phyloP scores from a whole-genome alignment of 176 grass and related monocot genomes.

The Phoenix dactylifera region DNA sequence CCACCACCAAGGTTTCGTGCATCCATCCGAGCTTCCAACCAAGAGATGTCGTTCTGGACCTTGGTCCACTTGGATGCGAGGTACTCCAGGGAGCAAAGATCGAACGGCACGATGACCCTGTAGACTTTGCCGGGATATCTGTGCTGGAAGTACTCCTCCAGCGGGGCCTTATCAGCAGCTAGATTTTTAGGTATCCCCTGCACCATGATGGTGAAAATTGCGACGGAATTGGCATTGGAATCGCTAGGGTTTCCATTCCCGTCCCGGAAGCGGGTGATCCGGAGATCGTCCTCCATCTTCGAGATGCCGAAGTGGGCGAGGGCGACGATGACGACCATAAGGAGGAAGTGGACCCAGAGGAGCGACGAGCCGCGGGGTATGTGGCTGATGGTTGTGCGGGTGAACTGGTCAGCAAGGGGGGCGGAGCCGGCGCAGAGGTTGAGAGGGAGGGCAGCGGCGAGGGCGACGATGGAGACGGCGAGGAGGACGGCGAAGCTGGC shows the following conservation, averaged over 20 bases:
- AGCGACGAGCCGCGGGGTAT: conserved; percentile 58
- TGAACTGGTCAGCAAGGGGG: conserved; percentile 67
- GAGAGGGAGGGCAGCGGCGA: conserved; percentile 50
- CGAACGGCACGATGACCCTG: conserved; percentile 63
- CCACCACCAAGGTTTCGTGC: conserved; percentile 34
- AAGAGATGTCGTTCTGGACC: conserved; percentile 65
- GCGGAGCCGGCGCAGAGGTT: conserved; percentile 73
- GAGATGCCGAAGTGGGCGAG: conserved; percentile 84
- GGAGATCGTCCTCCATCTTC: conserved; percentile 77
- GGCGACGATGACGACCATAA: conserved; percentile 44
- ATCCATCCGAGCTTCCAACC: conserved; percentile 74
- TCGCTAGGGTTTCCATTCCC: conserved; percentile 93
- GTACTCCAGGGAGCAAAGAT: conserved; percentile 74
- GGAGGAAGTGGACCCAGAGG: conserved; percentile 83
- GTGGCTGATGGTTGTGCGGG: conserved; percentile 87
- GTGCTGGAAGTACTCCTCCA: conserved; percentile 90
- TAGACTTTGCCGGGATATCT: conserved; percentile 91
- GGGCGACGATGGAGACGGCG: conserved; percentile 37
- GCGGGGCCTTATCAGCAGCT: conserved; percentile 53
- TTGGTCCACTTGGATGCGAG: conserved; percentile 56
- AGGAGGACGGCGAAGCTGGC: conserved; percentile 75
- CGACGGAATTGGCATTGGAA: conserved; percentile 70
- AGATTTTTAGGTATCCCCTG: conserved; percentile 89
- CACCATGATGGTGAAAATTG: conserved; percentile 91
- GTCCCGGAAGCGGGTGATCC: conserved; percentile 84